These are phyloP conservation scores for Hymenoscyphus salicellus DNA, from an alignment of 2,329 filamentous ascomycete genomes.

Conservation along the genomic window DNA sequence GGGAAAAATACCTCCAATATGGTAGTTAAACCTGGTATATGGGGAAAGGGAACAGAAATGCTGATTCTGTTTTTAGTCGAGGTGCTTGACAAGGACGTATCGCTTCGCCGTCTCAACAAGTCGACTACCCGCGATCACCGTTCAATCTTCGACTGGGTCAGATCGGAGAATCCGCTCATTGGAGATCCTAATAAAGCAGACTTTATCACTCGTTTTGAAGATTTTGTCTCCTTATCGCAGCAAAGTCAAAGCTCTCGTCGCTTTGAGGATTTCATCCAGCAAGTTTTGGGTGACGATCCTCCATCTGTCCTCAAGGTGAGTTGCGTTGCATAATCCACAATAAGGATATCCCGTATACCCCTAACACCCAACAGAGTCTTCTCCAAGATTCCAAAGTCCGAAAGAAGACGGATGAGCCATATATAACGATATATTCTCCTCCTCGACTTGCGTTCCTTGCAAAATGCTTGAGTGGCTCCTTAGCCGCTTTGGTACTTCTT, in stretches of 20 bases:
- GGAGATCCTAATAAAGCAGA: not conserved
- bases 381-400: conserved; percentile 13
- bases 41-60: not conserved
- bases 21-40: conserved; percentile 3
- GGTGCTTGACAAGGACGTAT: not conserved
- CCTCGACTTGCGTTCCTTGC: not conserved
- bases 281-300: not conserved
- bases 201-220: conserved; percentile 13
- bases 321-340: not conserved
- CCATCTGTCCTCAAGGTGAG: not conserved
- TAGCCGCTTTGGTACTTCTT: conserved; percentile 18
- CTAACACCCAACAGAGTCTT: conserved; percentile 10
- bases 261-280: conserved; percentile 7
- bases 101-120: conserved; percentile 5
- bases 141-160: conserved; percentile 8
- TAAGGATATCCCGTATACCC: not conserved
- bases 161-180: not conserved
- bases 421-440: conserved; percentile 10
- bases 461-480: conserved; percentile 8
- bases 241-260: not conserved
- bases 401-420: conserved; percentile 13
- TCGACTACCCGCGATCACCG: conserved; percentile 7
- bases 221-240: conserved; percentile 10
- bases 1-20: conserved; percentile 9
- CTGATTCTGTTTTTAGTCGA: not conserved